Evolutionary conservation across 176 grass and related monocot species (phyloP).

Genomic region (Rhynchospora pubera): DNA sequence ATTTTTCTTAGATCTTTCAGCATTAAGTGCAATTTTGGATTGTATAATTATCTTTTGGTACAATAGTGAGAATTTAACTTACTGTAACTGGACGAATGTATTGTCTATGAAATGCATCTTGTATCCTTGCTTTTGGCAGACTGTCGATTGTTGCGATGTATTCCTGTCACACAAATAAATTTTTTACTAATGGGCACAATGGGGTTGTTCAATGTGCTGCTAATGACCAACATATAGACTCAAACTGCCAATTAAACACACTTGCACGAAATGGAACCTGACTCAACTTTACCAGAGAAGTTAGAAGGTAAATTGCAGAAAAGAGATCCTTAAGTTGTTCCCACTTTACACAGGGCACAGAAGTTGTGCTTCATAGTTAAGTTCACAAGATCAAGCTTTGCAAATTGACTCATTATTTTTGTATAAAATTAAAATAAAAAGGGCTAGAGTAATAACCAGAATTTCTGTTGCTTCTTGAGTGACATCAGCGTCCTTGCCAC

Average conservation of each 20-base stretch:
- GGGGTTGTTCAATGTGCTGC: background rate
- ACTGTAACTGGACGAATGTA: slow-evolving; percentile 37
- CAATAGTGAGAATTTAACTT: slow-evolving; percentile 15
- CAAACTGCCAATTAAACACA: background rate
- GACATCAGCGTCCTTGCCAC: slow-evolving; percentile 36
- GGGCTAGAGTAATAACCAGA: slow-evolving; percentile 5
- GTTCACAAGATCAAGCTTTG: background rate
- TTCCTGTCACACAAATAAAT: slow-evolving; percentile 28
- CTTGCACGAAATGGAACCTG: background rate
- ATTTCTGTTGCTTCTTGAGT: slow-evolving; percentile 42
- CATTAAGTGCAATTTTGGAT: too few relatives aligned
- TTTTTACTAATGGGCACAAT: background rate
- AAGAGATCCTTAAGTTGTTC: background rate
- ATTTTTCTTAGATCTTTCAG: background rate
- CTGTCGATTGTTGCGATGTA: slow-evolving; percentile 28
- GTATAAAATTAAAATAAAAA: background rate
- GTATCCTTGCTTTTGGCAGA: slow-evolving; percentile 38
- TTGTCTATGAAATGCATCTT: slow-evolving; percentile 37
- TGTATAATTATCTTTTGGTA: too few relatives aligned
- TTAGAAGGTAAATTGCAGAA: background rate
- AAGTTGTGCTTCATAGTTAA: background rate
- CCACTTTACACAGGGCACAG: background rate
- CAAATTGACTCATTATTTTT: background rate
- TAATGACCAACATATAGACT: background rate
- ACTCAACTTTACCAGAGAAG: background rate